A percentile compares a stretch with the other conserved stretches of the same genome.
These are phyloP conservation scores for Dendrobium catenatum DNA, from an alignment of 106 monocot species.

Conservation along the genomic window DNA sequence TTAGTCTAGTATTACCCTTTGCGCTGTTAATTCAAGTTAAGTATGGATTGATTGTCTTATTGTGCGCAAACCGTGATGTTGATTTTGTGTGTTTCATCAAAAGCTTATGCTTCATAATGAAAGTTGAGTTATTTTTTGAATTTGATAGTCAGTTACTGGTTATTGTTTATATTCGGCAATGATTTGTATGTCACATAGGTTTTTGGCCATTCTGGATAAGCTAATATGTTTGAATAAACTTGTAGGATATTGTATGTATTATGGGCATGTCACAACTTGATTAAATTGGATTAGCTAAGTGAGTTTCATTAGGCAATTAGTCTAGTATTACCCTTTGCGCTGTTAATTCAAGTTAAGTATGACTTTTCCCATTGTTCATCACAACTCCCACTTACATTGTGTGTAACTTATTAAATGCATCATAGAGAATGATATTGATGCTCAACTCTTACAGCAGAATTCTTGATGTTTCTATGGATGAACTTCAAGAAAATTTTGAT, in stretches of 20 bases:
- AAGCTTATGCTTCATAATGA: background rate
- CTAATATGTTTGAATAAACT: background rate
- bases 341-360: background rate
- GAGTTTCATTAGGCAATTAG: background rate
- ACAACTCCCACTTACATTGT: background rate
- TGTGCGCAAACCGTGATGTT: background rate
- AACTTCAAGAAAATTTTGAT: slow-evolving; percentile 66
- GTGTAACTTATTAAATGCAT: background rate
- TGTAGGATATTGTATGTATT: background rate
- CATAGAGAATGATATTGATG: slow-evolving; percentile 2
- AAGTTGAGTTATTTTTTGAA: background rate
- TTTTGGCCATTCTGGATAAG: slow-evolving; percentile 1
- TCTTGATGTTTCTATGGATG: slow-evolving; percentile 81
- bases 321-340: background rate
- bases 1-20: too few species aligned
- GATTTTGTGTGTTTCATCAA: background rate
- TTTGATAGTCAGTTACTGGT: background rate
- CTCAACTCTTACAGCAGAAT: slow-evolving; percentile 28
- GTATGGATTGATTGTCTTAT: background rate
- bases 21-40: background rate
- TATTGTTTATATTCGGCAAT: background rate
- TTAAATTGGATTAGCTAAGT: background rate
- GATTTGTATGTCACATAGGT: background rate
- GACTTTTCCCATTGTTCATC: background rate
- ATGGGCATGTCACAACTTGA: background rate